Percentiles rank a stretch among this genome's conserved stretches.
Evolutionary conservation across 1,284 basidiomycete species (phyloP).

Genomic region (Ceratobasidium sp.): DNA sequence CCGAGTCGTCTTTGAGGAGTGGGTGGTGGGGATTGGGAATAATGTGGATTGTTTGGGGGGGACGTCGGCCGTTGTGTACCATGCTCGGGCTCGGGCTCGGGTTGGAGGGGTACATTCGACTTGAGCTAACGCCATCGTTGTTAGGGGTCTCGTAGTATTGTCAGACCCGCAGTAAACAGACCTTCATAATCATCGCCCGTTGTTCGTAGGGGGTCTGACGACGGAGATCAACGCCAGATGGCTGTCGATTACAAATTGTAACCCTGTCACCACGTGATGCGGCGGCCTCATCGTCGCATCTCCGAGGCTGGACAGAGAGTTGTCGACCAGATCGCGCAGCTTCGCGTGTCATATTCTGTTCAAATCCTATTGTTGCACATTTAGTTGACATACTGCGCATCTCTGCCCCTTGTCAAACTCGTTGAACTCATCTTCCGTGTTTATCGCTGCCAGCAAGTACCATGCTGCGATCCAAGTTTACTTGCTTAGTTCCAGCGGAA

Average conservation of each 20-base stretch:
- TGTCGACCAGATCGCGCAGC: too few species aligned
- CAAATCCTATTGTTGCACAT: too few species aligned
- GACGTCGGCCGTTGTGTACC: conserved; percentile 15
- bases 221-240: conserved; percentile 41
- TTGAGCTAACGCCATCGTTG: conserved; percentile 40
- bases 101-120: conserved; percentile 37
- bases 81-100: conserved; percentile 10
- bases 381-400: too few species aligned
- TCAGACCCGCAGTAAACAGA: conserved; percentile 32
- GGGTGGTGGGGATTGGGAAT: conserved; percentile 5
- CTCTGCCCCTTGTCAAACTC: too few species aligned
- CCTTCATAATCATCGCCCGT: conserved; percentile 38
- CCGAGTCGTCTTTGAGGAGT: conserved; percentile 28
- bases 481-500: too few species aligned
- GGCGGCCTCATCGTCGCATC: too few species aligned
- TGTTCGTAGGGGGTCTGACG: not conserved
- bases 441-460: too few species aligned
- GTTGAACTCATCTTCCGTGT: too few species aligned
- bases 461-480: too few species aligned
- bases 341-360: too few species aligned
- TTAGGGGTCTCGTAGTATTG: conserved; percentile 41
- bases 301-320: too few species aligned
- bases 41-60: conserved; percentile 1
- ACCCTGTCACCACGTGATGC: too few species aligned
- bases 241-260: not conserved